These are phyloP conservation scores for Vitis hybrid DNA, from an alignment of 177 flowering plant genomes.

Conservation along the genomic window DNA sequence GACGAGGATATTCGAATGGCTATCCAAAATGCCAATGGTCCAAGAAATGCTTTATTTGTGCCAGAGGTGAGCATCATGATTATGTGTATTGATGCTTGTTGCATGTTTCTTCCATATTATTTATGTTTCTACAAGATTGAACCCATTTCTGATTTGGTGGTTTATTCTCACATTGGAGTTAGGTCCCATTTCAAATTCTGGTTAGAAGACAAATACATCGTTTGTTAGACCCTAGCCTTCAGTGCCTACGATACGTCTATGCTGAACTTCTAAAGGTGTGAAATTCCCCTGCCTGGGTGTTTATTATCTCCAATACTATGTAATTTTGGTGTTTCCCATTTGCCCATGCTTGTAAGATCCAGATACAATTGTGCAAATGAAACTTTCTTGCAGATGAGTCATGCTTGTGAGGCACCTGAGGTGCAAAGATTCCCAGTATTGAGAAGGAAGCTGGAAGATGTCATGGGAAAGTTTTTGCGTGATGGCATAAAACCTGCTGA, in stretches of 20 bases:
- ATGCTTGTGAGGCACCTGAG: constrained; percentile 28
- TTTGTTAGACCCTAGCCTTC: constrained; percentile 60
- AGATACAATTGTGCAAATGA: not conserved
- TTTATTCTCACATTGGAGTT: constrained; percentile 3
- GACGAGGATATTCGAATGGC: constrained; percentile 57
- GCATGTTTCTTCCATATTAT: not conserved
- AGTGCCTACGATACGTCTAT: constrained; percentile 49
- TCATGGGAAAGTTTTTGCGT: constrained; percentile 35
- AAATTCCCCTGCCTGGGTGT: not conserved
- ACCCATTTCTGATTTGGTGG: not conserved
- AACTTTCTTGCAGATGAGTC: constrained; percentile 36
- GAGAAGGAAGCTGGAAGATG: constrained; percentile 43
- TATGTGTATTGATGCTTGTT: not conserved
- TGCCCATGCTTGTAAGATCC: not conserved
- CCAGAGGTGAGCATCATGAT: constrained; percentile 40
- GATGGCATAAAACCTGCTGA: constrained; percentile 39
- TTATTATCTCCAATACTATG: not conserved
- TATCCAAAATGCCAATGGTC: constrained; percentile 61
- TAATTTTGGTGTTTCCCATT: not conserved
- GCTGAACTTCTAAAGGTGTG: constrained; percentile 58
- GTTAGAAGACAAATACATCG: constrained; percentile 56
- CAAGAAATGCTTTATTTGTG: constrained; percentile 45
- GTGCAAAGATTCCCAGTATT: constrained; percentile 46
- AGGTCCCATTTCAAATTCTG: constrained; percentile 66
- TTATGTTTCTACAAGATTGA: not conserved